Percentiles rank a stretch among this genome's conserved stretches.
Evolutionary conservation across 345 rosid species (phyloP).

Genomic region (Dovyalis caffra): DNA sequence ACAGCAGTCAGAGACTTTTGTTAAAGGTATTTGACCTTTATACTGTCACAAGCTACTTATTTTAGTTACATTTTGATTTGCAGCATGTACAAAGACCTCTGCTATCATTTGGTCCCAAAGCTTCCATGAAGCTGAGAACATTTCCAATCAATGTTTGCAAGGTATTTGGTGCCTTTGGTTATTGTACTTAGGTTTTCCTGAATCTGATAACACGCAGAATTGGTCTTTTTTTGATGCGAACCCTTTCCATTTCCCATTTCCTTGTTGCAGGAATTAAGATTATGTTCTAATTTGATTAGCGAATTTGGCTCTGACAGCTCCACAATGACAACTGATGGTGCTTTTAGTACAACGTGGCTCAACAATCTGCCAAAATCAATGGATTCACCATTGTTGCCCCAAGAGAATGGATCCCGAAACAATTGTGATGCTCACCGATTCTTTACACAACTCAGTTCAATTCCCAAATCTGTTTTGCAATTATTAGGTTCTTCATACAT

Average conservation of each 20-base stretch:
- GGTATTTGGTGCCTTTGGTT: slow-evolving; percentile 43
- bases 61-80: slow-evolving; percentile 31
- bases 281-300: slow-evolving; percentile 65
- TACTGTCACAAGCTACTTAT: slow-evolving; percentile 5
- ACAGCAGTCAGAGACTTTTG: neutral
- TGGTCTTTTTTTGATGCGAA: neutral
- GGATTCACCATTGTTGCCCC: slow-evolving; percentile 52
- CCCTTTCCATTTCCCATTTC: slow-evolving; percentile 14
- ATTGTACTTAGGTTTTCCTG: slow-evolving; percentile 3
- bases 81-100: slow-evolving; percentile 97
- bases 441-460: slow-evolving; percentile 66
- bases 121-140: slow-evolving; percentile 72
- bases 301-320: slow-evolving; percentile 75
- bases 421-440: slow-evolving; percentile 48
- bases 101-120: slow-evolving; percentile 92
- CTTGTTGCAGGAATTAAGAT: slow-evolving; percentile 67
- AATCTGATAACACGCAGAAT: neutral
- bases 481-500: slow-evolving; percentile 86
- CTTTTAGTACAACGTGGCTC: slow-evolving; percentile 79
- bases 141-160: slow-evolving; percentile 88
- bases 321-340: slow-evolving; percentile 61
- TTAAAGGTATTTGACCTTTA: neutral
- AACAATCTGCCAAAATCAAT: slow-evolving; percentile 61
- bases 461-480: slow-evolving; percentile 85
- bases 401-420: slow-evolving; percentile 53